Base-by-base conservation (phyloP, 2,329 filamentous ascomycete species). In the Diaporthe caulivora region DNA sequence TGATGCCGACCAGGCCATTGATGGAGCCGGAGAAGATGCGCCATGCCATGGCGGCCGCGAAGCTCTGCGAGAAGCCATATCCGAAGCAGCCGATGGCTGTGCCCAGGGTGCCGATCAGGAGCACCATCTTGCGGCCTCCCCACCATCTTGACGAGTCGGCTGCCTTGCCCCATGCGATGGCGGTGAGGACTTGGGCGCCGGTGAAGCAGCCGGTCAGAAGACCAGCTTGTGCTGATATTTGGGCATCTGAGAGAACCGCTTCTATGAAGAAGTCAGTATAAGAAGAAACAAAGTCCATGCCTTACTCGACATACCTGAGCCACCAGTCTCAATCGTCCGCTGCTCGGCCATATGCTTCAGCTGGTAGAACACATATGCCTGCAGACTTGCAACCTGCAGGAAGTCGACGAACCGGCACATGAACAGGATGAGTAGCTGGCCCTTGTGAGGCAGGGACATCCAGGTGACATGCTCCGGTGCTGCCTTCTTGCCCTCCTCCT, bases 301-400 rank as follows among this genome's bases (percentile, higher is more conserved):
- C 6, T 29, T 42, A 1, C 6, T 17, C 0, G 31, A 71, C 73
- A n/a, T 73, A 73, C 73, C 73, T 62, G 73, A 26, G 26, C 65
- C 67, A 3, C 70, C 72, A 8, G 65, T 53, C 31, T 72, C 42
- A 1, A 73, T 55, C 15, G 72, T 65, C 37, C 72, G 71, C 42
- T 70, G 71, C 53, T 71, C 55, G n/a, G 71, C 74, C 79, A 95
- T 93, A 5, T 90, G 92, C 77, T 90, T 91, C 18, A 95, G 88
- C 81, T 94, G 92, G 82, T 93, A 94, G 83, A 93, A 95, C 80
- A 95, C 89, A 80, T 94, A 95, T 54, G 91, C 88, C 78, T 92
- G 89, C 44, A 93, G 81, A 1, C 89, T 91, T 9, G 92, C 93
- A 74, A 94, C 89, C 7, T 93, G 92, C 49, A 95, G 83, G 58